Evolutionary conservation across 805 yeast genomes (phyloP), one percentile per base, ranked within the genome.

Genomic region (Isabelozyma pseudorhagii): DNA sequence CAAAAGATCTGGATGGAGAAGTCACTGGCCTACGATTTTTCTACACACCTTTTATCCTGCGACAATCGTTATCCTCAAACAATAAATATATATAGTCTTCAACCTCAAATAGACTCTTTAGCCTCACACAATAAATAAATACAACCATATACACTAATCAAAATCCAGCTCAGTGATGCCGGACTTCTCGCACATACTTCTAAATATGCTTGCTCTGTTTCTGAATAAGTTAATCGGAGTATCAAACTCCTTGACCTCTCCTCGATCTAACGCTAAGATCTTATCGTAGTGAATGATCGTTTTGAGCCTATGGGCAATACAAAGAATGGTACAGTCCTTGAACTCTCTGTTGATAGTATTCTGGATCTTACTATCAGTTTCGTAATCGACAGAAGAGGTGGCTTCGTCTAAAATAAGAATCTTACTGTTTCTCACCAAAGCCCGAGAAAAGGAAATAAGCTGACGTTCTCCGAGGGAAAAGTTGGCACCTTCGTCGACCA

Each of bases 161-260:
- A 63, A 62, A 44, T 65, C 67, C 11, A 53, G 58, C 5, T 50
- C 55, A 6, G 53, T 54, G 42, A 65, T 63, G 47, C 59, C 57
- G 7, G 68, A 60, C 42, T 58, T 59, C 8, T 59, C 54, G 48
- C 69, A 64, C 68, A 64, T 64, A 46, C 61, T 65, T 40, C 57
- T 57, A 58, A 65, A 65, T 28, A 65, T 62, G 29, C 67, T 48
- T 18, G 53, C 52, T 14, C 47, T 44, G n/a, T 52, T 46, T 9
- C 53, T 50, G 58, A 64, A 65, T 50, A 65, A 60, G 38, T 54
- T 58, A 55, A 54, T 48, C 1, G 69, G 69, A 13, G 64, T 56
- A 44, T 63, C 69, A 29, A 58, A 60, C 51, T 65, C 68, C 46
- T 52, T 54, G 18, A 61, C 53, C 36, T 56, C 57, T 5, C 69